A percentile compares a stretch with the other conserved stretches of the same genome.
phyloP scores from a whole-genome alignment of 2,329 filamentous ascomycete species.

The Alternaria ventricosa region DNA sequence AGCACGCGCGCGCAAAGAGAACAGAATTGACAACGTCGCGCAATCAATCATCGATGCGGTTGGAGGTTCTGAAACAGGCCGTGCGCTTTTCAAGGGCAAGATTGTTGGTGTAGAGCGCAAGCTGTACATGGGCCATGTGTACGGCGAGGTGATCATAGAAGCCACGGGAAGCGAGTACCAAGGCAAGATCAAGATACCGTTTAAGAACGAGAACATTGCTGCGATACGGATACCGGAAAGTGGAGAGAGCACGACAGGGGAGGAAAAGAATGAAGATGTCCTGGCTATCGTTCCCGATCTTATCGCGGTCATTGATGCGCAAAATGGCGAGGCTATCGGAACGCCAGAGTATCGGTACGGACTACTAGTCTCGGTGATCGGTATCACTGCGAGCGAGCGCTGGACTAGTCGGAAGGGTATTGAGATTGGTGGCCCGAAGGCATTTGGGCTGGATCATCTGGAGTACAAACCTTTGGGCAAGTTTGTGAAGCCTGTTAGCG shows the following conservation, averaged over 20 bases:
- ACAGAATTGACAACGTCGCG: conserved; percentile 46
- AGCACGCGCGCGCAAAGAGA: conserved; percentile 41
- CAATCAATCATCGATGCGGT: conserved; percentile 53
- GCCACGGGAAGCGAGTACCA: conserved; percentile 31
- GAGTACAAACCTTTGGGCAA: conserved; percentile 59
- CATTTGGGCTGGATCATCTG: conserved; percentile 58
- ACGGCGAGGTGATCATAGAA: conserved; percentile 52
- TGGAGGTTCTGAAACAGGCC: conserved; percentile 46
- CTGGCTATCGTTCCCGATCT: conserved; percentile 59
- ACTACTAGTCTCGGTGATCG: conserved; percentile 59
- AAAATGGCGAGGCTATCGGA: conserved; percentile 58
- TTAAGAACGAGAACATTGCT: conserved; percentile 78
- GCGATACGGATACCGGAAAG: conserved; percentile 50
- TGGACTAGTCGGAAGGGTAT: conserved; percentile 61
- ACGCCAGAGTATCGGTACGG: conserved; percentile 64
- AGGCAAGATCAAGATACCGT: conserved; percentile 68
- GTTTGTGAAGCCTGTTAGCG: conserved; percentile 61
- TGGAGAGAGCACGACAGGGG: conserved; percentile 29
- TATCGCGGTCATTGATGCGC: conserved; percentile 57
- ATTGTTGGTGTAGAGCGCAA: conserved; percentile 54
- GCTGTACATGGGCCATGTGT: conserved; percentile 51
- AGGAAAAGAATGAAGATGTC: conserved; percentile 49
- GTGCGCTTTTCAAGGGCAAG: conserved; percentile 55
- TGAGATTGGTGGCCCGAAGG: conserved; percentile 58
- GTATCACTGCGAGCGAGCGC: conserved; percentile 61